phyloP scores from a whole-genome alignment of 805 yeast species.

The Schwanniomyces sp. region DNA sequence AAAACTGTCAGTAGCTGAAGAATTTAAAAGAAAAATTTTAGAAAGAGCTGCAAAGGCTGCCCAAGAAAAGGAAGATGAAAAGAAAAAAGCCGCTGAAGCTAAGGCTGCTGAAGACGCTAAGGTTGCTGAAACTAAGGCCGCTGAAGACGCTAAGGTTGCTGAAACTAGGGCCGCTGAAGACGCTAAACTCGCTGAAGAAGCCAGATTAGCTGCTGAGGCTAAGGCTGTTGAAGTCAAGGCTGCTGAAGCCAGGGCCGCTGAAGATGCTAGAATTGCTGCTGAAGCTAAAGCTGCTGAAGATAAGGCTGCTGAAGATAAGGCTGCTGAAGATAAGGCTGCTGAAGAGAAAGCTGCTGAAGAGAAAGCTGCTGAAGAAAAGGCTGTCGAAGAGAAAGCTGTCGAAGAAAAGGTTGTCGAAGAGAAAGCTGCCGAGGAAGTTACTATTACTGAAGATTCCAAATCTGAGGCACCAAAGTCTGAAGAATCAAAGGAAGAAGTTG shows the following conservation, averaged over 20 bases:
- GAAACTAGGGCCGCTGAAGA: constrained; percentile 8
- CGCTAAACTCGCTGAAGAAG: constrained; percentile 3
- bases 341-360: constrained; percentile 2
- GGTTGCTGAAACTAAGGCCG: constrained; percentile 4
- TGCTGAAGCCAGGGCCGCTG: not conserved
- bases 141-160: constrained; percentile 4
- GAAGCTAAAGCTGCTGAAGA: constrained; percentile 1
- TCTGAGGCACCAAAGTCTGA: not conserved
- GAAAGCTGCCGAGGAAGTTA: constrained; percentile 5
- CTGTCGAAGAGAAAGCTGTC: constrained; percentile 1
- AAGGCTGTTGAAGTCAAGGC: constrained; percentile 4
- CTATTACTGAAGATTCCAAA: not conserved
- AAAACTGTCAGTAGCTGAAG: constrained; percentile 26
- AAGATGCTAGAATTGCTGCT: constrained; percentile 2
- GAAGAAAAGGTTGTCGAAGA: constrained; percentile 3
- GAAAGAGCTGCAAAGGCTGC: constrained; percentile 24
- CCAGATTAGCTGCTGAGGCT: not conserved
- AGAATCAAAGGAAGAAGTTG: not conserved
- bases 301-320: not conserved
- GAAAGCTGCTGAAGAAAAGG: not conserved
- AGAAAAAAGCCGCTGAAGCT: constrained; percentile 7
- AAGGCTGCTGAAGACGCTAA: constrained; percentile 6
- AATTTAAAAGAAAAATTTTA: constrained; percentile 34
- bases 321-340: constrained; percentile 1
- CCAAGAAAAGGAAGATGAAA: constrained; percentile 9